Conservation (phyloP, 768 basidiomycete species). For the Tricholoma sp. region DNA sequence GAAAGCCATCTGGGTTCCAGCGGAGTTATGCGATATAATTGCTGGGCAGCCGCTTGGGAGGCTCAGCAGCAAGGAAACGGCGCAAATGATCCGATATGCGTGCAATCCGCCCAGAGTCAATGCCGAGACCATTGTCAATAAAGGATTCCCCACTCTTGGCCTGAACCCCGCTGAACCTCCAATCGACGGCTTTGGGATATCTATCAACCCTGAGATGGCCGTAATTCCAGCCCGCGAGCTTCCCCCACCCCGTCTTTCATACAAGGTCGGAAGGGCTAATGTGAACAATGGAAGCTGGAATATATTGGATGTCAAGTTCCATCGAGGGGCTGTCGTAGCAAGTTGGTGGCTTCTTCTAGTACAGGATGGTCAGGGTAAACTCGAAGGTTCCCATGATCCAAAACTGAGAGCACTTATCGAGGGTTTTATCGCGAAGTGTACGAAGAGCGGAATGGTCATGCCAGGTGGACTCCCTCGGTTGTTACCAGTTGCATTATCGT, state of each 20-base stretch:
- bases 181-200: constrained; percentile 50
- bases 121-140: constrained; percentile 48
- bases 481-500: constrained; percentile 28
- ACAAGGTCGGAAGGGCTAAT: constrained; percentile 39
- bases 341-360: constrained; percentile 69
- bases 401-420: constrained; percentile 39
- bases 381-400: constrained; percentile 39
- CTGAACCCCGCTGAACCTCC: constrained; percentile 33
- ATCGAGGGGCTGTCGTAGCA: constrained; percentile 41
- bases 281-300: constrained; percentile 72
- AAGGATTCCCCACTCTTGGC: constrained; percentile 55
- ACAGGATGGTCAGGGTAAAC: constrained; percentile 37
- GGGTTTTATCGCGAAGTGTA: constrained; percentile 53
- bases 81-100: constrained; percentile 66
- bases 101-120: constrained; percentile 60
- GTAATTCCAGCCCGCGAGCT: constrained; percentile 64
- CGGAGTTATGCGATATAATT: constrained; percentile 65
- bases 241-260: constrained; percentile 50
- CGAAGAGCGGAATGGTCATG: constrained; percentile 51
- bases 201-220: constrained; percentile 53
- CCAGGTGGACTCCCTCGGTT: constrained; percentile 31
- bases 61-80: constrained; percentile 54
- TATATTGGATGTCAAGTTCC: constrained; percentile 66
- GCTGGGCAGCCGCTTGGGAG: constrained; percentile 56
- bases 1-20: constrained; percentile 44